These are phyloP conservation scores for Populus davidiana DNA, from an alignment of 345 rosid genomes.

Conservation along the genomic window DNA sequence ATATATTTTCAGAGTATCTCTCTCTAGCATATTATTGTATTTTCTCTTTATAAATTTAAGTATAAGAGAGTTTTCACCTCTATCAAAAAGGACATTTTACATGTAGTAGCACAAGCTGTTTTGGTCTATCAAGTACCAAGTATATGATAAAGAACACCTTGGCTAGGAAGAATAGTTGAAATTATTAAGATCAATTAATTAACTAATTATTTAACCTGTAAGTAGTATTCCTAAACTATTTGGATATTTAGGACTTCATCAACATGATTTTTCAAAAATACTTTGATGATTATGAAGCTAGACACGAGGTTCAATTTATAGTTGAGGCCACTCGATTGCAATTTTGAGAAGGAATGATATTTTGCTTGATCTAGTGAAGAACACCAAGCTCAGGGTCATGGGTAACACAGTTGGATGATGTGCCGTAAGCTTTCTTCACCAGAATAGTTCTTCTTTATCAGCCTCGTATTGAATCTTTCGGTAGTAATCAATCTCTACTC, in stretches of 20 bases:
- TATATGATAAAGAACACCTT: too few relatives aligned
- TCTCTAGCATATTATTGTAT: too few relatives aligned
- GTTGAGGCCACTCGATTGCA: background rate
- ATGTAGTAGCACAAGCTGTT: too few relatives aligned
- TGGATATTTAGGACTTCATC: too few relatives aligned
- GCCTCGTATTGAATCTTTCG: background rate
- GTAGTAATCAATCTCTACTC: background rate
- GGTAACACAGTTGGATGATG: background rate
- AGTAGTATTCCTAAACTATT: too few relatives aligned
- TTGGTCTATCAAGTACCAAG: too few relatives aligned
- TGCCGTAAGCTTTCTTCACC: background rate
- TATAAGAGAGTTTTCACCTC: too few relatives aligned
- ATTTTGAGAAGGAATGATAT: background rate
- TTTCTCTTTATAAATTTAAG: too few relatives aligned
- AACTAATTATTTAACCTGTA: too few relatives aligned
- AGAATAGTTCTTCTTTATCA: background rate
- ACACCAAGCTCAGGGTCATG: background rate
- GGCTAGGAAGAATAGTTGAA: fast-evolving
- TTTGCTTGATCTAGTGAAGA: constrained; percentile 1
- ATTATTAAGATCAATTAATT: too few relatives aligned
- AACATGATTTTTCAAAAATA: background rate
- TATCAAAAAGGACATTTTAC: fast-evolving
- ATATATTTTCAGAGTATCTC: too few relatives aligned
- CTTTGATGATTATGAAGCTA: background rate
- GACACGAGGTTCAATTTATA: background rate